Evolutionary conservation across 257 asterid species (phyloP).

Genomic region (Eucommia ulmoides): DNA sequence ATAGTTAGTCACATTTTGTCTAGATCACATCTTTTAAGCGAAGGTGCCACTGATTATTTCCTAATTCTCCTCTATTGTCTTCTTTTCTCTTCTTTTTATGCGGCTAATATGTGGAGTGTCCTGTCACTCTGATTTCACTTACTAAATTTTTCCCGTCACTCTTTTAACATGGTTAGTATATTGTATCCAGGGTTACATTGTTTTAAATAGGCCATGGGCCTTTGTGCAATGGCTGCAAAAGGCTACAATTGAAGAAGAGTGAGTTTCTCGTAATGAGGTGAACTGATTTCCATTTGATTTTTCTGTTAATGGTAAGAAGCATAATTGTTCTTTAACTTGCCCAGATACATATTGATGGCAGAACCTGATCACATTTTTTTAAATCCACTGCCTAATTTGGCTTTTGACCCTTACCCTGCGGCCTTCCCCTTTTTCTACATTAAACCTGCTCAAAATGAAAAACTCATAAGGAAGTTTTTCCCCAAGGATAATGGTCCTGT

Average conservation of each 20-base stretch:
- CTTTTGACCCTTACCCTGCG: slow-evolving; percentile 29
- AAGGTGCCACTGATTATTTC: too few relatives aligned
- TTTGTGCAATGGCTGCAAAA: slow-evolving; percentile 60
- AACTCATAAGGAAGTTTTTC: slow-evolving; percentile 30
- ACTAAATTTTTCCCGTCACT: too few relatives aligned
- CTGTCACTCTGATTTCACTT: too few relatives aligned
- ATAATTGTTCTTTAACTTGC: slow-evolving; percentile 3
- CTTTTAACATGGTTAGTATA: neutral
- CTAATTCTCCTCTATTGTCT: too few relatives aligned
- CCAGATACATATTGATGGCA: slow-evolving; percentile 52
- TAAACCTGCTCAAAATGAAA: slow-evolving; percentile 29
- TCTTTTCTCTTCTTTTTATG: too few relatives aligned
- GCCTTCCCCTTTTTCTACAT: slow-evolving; percentile 54
- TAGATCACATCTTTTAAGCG: too few relatives aligned
- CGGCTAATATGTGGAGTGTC: too few relatives aligned
- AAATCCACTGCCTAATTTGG: slow-evolving; percentile 40
- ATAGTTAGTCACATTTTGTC: too few relatives aligned
- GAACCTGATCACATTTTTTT: slow-evolving; percentile 59
- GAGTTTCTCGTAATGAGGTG: slow-evolving; percentile 15
- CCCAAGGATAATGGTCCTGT: slow-evolving; percentile 49
- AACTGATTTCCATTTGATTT: too few relatives aligned
- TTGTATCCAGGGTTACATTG: slow-evolving; percentile 42
- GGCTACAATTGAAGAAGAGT: slow-evolving; percentile 56
- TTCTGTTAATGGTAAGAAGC: too few relatives aligned
- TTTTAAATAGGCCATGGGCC: slow-evolving; percentile 67